A percentile compares a stretch with the other conserved stretches of the same genome.
phyloP scores from a whole-genome alignment of 306 rosid genomes.

The Betula pendula region DNA sequence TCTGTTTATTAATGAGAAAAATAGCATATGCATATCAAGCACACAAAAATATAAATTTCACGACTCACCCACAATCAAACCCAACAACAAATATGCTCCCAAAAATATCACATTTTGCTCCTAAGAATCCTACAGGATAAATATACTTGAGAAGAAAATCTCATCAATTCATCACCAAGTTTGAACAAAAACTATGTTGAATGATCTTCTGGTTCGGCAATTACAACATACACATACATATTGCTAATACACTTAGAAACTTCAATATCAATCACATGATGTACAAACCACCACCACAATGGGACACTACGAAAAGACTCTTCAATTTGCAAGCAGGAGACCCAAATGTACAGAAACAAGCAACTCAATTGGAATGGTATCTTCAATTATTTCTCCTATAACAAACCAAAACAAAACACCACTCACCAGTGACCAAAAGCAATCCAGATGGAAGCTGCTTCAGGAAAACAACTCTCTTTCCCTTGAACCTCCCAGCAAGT shows the following conservation, averaged over 20 bases:
- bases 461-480: slow-evolving; percentile 68
- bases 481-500: slow-evolving; percentile 76
- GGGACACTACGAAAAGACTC: background rate
- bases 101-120: background rate
- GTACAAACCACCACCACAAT: background rate
- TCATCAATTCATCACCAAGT: background rate
- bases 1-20: background rate
- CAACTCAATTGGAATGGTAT: background rate
- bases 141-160: background rate
- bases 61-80: too few relatives aligned
- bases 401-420: background rate
- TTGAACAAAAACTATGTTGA: background rate
- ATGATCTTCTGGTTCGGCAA: background rate
- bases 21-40: too few relatives aligned
- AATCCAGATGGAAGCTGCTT: slow-evolving; percentile 76
- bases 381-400: background rate
- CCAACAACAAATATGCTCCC: background rate
- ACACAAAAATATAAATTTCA: background rate
- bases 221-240: background rate
- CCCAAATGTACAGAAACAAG: too few relatives aligned
- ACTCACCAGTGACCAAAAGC: slow-evolving; percentile 70
- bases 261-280: background rate
- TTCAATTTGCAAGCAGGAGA: too few relatives aligned
- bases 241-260: background rate
- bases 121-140: background rate